A percentile compares a stretch with the other conserved stretches of the same genome.
Evolutionary conservation across 306 rosid species (phyloP).

Genomic region (Spatholobus suberectus): DNA sequence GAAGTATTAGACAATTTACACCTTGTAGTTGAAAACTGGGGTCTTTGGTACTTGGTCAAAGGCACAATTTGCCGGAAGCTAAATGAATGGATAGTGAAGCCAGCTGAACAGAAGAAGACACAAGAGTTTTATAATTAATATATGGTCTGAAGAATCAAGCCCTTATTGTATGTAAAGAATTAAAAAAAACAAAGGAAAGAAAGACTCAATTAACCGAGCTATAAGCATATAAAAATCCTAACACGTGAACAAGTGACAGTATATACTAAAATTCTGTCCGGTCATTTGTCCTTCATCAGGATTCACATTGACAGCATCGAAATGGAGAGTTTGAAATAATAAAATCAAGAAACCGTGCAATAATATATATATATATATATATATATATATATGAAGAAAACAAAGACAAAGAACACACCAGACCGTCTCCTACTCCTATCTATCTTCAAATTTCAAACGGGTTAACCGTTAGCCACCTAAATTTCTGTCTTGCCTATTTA

Average conservation of each 20-base stretch:
- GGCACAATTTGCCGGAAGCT: conserved; percentile 45
- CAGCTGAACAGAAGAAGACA: conserved; percentile 65
- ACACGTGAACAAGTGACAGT: conserved; percentile 61
- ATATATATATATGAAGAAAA: conserved; percentile 29
- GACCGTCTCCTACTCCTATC: background rate
- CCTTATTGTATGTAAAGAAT: conserved; percentile 17
- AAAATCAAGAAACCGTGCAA: conserved; percentile 30
- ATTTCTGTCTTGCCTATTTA: conserved; percentile 31
- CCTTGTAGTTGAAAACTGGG: conserved; percentile 48
- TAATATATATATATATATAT: too few species aligned
- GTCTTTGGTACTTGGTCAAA: conserved; percentile 59
- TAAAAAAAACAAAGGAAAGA: background rate
- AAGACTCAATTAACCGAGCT: background rate
- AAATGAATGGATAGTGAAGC: conserved; percentile 46
- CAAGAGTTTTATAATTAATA: conserved; percentile 50
- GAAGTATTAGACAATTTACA: conserved; percentile 45
- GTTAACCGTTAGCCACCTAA: conserved; percentile 11
- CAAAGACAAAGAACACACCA: conserved; percentile 32
- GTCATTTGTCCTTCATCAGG: conserved; percentile 43
- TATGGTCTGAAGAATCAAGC: conserved; percentile 48
- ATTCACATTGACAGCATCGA: conserved; percentile 59
- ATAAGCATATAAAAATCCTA: conserved; percentile 29
- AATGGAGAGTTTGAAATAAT: conserved; percentile 37
- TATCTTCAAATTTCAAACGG: conserved; percentile 22
- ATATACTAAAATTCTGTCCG: conserved; percentile 53